These are phyloP conservation scores for Selenicereus undatus DNA, from an alignment of 148 eudicot genomes.

Conservation along the genomic window DNA sequence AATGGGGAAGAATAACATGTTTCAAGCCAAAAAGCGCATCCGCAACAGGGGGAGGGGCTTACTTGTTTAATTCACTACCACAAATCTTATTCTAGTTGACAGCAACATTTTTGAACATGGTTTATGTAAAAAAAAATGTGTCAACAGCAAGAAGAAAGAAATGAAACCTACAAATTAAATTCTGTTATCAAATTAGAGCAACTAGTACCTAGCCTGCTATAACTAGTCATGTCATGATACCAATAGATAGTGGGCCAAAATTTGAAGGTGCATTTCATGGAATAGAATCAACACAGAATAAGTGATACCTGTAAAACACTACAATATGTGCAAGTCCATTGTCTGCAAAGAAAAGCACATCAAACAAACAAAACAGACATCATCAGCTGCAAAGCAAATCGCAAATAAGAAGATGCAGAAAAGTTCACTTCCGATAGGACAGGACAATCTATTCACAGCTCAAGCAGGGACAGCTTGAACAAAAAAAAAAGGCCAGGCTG, in stretches of 20 bases:
- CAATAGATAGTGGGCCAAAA: neutral
- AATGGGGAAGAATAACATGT: no score
- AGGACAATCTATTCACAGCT: neutral
- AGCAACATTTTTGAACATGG: no score
- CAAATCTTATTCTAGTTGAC: no score
- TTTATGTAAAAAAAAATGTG: no score
- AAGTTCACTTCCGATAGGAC: neutral
- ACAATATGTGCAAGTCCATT: constrained; percentile 73
- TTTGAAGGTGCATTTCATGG: neutral
- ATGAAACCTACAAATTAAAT: neutral
- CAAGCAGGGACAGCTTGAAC: neutral
- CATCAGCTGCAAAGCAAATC: constrained; percentile 8
- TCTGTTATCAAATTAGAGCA: neutral
- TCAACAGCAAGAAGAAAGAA: neutral
- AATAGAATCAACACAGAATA: constrained; percentile 11
- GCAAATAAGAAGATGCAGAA: neutral
- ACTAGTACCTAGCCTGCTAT: neutral
- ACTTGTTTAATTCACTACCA: no score
- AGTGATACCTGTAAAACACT: constrained; percentile 68
- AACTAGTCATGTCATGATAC: neutral
- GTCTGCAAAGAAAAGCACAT: constrained; percentile 46
- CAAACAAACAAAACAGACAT: constrained; percentile 23
- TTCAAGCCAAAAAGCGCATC: no score
- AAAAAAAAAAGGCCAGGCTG: neutral
- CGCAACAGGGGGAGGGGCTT: no score